phyloP scores from a whole-genome alignment of 768 basidiomycete species.

The Podaxis mareebaensis region DNA sequence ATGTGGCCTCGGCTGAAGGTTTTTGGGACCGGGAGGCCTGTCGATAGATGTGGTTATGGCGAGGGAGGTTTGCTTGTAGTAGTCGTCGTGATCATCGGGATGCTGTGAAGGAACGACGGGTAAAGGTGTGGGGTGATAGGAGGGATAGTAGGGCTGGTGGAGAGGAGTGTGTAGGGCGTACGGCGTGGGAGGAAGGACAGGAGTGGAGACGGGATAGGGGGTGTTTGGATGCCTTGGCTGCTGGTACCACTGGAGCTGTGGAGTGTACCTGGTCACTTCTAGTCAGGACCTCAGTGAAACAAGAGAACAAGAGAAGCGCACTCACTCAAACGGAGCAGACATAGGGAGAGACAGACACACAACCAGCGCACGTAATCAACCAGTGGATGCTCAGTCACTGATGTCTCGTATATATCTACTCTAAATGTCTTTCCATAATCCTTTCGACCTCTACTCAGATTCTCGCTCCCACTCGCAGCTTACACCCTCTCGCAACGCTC shows the following conservation, averaged over 20 bases:
- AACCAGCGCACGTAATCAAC: background rate
- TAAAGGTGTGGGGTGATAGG: background rate
- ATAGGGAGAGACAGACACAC: background rate
- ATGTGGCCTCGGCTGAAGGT: constrained; percentile 1
- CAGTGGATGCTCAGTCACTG: background rate
- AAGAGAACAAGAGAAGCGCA: background rate
- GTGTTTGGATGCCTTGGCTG: background rate
- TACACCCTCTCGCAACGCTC: constrained; percentile 52
- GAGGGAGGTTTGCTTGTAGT: background rate
- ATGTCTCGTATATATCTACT: background rate
- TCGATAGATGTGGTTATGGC: background rate
- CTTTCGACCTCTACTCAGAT: constrained; percentile 41
- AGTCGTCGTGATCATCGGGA: background rate
- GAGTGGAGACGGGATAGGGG: background rate
- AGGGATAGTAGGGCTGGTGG: background rate
- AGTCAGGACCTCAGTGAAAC: background rate
- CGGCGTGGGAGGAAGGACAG: background rate
- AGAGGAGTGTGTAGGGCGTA: background rate
- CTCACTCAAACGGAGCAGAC: background rate
- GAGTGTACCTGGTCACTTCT: background rate
- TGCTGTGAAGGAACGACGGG: background rate
- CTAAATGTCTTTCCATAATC: constrained; percentile 23
- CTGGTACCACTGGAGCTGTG: background rate
- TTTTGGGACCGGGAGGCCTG: background rate
- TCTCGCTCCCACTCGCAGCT: constrained; percentile 40